Evolutionary conservation across 2,329 filamentous ascomycete species (phyloP).

Genomic region (Fusarium robinianum): DNA sequence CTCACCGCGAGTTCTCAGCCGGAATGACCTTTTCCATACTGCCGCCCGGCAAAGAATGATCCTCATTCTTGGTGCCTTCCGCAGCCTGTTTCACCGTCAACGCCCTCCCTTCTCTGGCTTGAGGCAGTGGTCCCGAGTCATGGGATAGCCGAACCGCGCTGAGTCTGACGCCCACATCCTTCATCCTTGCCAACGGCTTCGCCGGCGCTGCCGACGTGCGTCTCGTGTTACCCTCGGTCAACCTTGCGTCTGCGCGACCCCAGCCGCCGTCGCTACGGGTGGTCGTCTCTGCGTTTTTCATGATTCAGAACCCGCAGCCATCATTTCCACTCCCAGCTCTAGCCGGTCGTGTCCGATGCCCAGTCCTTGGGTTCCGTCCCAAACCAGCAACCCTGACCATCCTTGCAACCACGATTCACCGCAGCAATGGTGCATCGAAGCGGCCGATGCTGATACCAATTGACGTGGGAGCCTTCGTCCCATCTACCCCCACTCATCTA

Average conservation of each 20-base stretch:
- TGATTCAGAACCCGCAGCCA: slow-evolving; percentile 9
- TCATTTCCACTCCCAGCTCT: slow-evolving; percentile 12
- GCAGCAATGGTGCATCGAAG: slow-evolving; percentile 29
- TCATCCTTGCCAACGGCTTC: slow-evolving; percentile 26
- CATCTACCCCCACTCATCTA: slow-evolving; percentile 35
- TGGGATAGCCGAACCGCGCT: slow-evolving; percentile 16
- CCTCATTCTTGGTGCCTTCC: slow-evolving; percentile 7
- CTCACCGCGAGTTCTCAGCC: not conserved
- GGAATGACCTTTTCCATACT: slow-evolving; percentile 11
- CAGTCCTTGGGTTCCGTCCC: slow-evolving; percentile 22
- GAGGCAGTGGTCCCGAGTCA: slow-evolving; percentile 13
- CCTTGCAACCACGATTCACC: slow-evolving; percentile 27
- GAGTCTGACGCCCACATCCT: slow-evolving; percentile 18
- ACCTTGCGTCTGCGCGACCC: slow-evolving; percentile 23
- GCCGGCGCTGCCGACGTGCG: slow-evolving; percentile 27
- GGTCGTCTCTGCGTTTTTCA: slow-evolving; percentile 24
- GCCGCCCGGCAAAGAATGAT: slow-evolving; percentile 4
- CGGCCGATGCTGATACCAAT: slow-evolving; percentile 34
- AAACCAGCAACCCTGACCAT: slow-evolving; percentile 30
- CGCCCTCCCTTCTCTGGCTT: slow-evolving; percentile 6
- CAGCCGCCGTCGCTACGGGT: slow-evolving; percentile 21
- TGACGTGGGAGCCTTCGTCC: slow-evolving; percentile 30
- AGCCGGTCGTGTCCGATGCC: slow-evolving; percentile 21
- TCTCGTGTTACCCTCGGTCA: slow-evolving; percentile 33
- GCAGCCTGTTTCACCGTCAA: not conserved